A percentile compares a stretch with the other conserved stretches of the same genome.
These are phyloP conservation scores for Pleurozium schreberi DNA, from an alignment of 225 moss, liverwort and hornwort species.

Conservation along the genomic window DNA sequence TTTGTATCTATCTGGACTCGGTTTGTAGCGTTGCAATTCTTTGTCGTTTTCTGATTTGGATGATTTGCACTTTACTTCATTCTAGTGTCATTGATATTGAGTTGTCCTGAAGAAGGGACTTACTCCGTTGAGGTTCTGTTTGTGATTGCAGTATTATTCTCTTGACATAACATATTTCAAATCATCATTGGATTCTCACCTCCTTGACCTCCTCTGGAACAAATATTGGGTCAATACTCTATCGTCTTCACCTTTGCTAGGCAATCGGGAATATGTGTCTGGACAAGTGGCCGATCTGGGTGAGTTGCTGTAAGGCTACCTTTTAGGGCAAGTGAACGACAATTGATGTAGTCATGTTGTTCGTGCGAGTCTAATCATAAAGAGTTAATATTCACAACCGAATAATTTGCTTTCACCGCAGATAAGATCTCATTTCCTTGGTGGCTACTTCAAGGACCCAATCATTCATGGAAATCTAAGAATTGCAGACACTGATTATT, in stretches of 20 bases:
- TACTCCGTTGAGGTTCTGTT: background rate
- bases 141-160: slow-evolving; percentile 73
- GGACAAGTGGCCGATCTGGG: slow-evolving; percentile 97
- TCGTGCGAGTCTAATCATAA: background rate
- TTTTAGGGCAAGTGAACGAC: background rate
- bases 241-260: slow-evolving; percentile 89
- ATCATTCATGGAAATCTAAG: background rate
- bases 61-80: background rate
- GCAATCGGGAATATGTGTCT: slow-evolving; percentile 86
- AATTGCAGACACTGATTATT: background rate
- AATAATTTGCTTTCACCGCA: background rate
- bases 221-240: slow-evolving; percentile 98
- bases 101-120: background rate
- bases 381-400: background rate
- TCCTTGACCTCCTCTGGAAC: slow-evolving; percentile 92
- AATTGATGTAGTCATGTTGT: background rate
- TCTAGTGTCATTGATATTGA: background rate
- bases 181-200: slow-evolving; percentile 79
- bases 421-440: background rate
- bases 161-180: slow-evolving; percentile 94
- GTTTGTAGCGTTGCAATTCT: background rate
- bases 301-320: slow-evolving; percentile 2
- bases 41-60: background rate
- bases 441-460: background rate
- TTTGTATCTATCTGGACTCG: background rate